Percentiles rank a stretch among this genome's conserved stretches.
Evolutionary conservation across 1,284 basidiomycete genomes (phyloP).

Genomic region (Cutaneotrichosporon arboriforme): DNA sequence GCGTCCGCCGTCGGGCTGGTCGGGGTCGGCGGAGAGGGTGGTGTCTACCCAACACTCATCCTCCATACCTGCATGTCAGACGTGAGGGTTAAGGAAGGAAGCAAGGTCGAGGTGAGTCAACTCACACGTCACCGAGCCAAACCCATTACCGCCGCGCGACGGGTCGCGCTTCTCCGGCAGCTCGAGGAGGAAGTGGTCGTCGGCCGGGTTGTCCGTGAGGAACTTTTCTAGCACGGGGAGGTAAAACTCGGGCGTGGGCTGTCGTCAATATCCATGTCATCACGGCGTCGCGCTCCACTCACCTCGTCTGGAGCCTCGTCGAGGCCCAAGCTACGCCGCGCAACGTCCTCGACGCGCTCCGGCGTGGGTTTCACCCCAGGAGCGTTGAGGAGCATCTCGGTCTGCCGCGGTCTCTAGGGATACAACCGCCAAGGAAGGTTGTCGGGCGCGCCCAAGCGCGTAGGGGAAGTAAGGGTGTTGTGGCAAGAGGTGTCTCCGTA

Average conservation of each 20-base stretch:
- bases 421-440: too few species aligned
- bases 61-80: slow-evolving; percentile 33
- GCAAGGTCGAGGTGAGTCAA: not conserved
- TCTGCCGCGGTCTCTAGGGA: too few species aligned
- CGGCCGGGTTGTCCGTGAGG: slow-evolving; percentile 24
- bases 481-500: too few species aligned
- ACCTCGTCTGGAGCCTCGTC: slow-evolving; percentile 9
- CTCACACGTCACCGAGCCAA: slow-evolving; percentile 39
- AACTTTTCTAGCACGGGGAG: slow-evolving; percentile 18
- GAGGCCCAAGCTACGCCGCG: not conserved
- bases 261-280: too few species aligned
- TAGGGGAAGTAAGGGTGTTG: too few species aligned
- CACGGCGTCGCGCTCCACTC: not conserved
- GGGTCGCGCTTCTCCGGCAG: slow-evolving; percentile 13
- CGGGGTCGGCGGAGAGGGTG: slow-evolving; percentile 31
- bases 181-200: slow-evolving; percentile 39
- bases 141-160: slow-evolving; percentile 31
- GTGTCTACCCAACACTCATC: slow-evolving; percentile 40
- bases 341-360: slow-evolving; percentile 8
- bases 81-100: not conserved
- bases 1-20: slow-evolving; percentile 25
- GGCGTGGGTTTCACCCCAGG: slow-evolving; percentile 4
- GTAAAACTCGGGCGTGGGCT: slow-evolving; percentile 26
- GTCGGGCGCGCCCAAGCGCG: too few species aligned
- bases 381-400: slow-evolving; percentile 7